Evolutionary conservation across 192 early-diverging fungal genomes (phyloP), one percentile per base, ranked within the genome.

Genomic region (Funneliformis geosporum): DNA sequence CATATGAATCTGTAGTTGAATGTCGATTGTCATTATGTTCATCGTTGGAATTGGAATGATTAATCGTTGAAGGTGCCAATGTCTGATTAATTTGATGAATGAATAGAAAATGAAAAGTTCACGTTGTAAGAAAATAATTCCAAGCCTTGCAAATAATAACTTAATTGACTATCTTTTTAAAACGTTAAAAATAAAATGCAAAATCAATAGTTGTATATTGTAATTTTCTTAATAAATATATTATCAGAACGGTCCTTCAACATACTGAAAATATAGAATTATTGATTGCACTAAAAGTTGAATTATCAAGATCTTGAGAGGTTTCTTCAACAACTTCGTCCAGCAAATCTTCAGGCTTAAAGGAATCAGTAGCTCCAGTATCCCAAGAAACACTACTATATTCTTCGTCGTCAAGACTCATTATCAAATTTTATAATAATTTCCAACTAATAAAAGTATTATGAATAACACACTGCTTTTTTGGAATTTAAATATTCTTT

Each of bases 331-430:
- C 16, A 40, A n/a, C 42, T 38, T 76, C 59, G 14, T 50, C 47
- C 14, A 39, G 21, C 12, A 75, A 18, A 75, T 60, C 55, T 75
- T 59, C 55, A 6, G 60, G 59, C 64, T 76, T 33, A 10, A 76
- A 46, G n/a, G 18, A 44, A 44, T 43, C 40, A n/a, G 75, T 65
- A 23, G 75, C 61, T 10, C 21, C 21, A 28, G 75, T 76, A 46
- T 62, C 75, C 75, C 75, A 76, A 43, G 75, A 25, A 4, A 76
- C 75, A 9, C 60, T 76, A 44, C 38, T 62, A n/a, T 76, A 76
- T 21, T 76, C 75, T 12, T 76, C 75, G 28, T 21, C 61, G 16
- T 64, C 23, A 18, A 62, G 65, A 60, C 40, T 72, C 70, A 72
- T 72, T 55, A 55, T 55, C 21, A 18, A 21, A 55, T 33, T 2